These are phyloP conservation scores for Halophytophthora batemanensis DNA, from an alignment of 352 stramenopile genomes.

Conservation along the genomic window DNA sequence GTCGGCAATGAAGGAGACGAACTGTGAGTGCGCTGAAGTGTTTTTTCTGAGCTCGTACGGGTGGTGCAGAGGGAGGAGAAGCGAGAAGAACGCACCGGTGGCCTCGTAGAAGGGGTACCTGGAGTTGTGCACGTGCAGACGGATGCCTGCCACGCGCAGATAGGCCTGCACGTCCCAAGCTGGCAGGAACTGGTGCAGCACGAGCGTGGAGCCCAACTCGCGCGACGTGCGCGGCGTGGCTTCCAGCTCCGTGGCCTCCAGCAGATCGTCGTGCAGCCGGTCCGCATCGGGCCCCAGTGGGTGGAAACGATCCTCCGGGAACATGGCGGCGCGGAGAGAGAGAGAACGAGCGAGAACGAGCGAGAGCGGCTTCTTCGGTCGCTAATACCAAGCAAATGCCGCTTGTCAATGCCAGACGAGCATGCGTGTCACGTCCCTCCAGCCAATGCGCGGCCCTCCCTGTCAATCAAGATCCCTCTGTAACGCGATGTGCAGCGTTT, in stretches of 20 bases:
- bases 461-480: too few species aligned
- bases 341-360: constrained; percentile 4
- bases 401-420: neutral
- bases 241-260: constrained; percentile 44
- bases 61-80: too few species aligned
- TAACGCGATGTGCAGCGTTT: too few species aligned
- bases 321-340: constrained; percentile 37
- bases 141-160: constrained; percentile 68
- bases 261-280: constrained; percentile 65
- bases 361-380: neutral
- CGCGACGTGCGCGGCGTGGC: constrained; percentile 62
- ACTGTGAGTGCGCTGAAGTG: too few species aligned
- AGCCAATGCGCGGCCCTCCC: too few species aligned
- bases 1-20: neutral
- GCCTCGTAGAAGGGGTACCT: constrained; percentile 79
- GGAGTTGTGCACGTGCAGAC: constrained; percentile 84
- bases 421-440: too few species aligned
- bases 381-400: neutral
- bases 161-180: constrained; percentile 86
- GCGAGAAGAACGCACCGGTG: constrained; percentile 33
- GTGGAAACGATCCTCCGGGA: constrained; percentile 80
- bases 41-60: too few species aligned
- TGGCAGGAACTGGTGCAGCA: constrained; percentile 83
- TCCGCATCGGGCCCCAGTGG: constrained; percentile 68
- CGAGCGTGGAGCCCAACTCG: constrained; percentile 63